phyloP scores from a whole-genome alignment of 345 rosid species.

The Moringa oleifera region DNA sequence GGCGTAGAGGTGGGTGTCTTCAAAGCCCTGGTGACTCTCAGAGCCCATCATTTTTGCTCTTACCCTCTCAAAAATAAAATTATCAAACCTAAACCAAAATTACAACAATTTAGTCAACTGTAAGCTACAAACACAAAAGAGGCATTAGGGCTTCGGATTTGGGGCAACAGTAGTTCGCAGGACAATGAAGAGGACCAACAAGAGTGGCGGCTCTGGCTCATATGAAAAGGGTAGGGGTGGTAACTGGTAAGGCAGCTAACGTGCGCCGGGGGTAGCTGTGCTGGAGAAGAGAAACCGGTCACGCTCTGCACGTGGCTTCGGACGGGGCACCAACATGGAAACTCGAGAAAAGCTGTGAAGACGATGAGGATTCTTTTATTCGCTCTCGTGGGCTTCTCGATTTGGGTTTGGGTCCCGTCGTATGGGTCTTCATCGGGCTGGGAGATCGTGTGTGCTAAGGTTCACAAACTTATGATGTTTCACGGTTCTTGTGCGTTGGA shows the following conservation, averaged over 20 bases:
- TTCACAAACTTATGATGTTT: too few species aligned
- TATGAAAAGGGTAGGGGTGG: slow-evolving; percentile 10
- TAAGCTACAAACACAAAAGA: slow-evolving; percentile 4
- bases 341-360: slow-evolving; percentile 2
- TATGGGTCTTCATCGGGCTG: neutral
- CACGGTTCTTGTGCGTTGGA: too few species aligned
- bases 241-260: slow-evolving; percentile 20
- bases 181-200: neutral
- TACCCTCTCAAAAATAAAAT: slow-evolving; percentile 6
- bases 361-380: neutral
- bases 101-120: slow-evolving; percentile 20
- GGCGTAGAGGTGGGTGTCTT: slow-evolving; percentile 48
- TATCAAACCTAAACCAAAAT: slow-evolving; percentile 10
- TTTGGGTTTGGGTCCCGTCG: neutral
- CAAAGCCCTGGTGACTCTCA: slow-evolving; percentile 48
- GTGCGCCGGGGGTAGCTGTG: slow-evolving; percentile 6
- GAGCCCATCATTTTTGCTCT: slow-evolving; percentile 83
- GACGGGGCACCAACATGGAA: neutral
- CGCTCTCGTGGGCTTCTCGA: slow-evolving; percentile 3
- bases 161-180: neutral
- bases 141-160: slow-evolving; percentile 23
- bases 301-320: slow-evolving; percentile 34
- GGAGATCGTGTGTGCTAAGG: neutral
- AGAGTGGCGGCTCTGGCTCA: neutral
- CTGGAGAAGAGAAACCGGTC: slow-evolving; percentile 14